Conservation (phyloP, 768 basidiomycete species). For the Collybia nuda region DNA sequence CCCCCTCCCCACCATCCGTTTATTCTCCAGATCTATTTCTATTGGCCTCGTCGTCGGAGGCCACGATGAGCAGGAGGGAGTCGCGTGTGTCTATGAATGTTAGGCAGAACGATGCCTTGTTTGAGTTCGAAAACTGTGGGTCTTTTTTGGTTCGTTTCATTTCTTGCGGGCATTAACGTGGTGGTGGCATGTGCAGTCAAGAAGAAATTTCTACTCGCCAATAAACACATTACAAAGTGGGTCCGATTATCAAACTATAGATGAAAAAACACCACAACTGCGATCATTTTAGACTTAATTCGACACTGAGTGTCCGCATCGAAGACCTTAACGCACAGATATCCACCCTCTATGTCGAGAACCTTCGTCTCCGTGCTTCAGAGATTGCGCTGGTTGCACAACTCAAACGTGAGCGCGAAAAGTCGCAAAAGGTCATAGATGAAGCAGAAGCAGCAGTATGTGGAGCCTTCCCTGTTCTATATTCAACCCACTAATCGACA, state of each 20-base stretch:
- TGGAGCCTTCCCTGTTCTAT: conserved; percentile 10
- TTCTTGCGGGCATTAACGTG: conserved; percentile 19
- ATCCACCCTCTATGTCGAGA: conserved; percentile 79
- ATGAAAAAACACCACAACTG: background rate
- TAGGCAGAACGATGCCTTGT: conserved; percentile 76
- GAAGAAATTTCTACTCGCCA: conserved; percentile 89
- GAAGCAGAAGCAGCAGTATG: conserved; percentile 76
- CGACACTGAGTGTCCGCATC: conserved; percentile 79
- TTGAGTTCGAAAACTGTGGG: conserved; percentile 86
- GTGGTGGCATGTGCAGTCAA: conserved; percentile 64
- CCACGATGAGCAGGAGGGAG: conserved; percentile 57
- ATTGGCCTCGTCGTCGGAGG: conserved; percentile 24
- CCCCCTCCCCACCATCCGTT: conserved; percentile 5
- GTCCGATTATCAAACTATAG: conserved; percentile 16
- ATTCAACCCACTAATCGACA: conserved; percentile 6
- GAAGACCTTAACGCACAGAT: conserved; percentile 85
- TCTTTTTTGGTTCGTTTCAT: conserved; percentile 17
- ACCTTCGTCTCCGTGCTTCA: conserved; percentile 76
- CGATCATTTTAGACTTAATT: conserved; percentile 64
- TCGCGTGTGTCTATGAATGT: conserved; percentile 62
- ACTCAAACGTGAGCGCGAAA: conserved; percentile 80
- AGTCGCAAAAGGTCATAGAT: conserved; percentile 65
- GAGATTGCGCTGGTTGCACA: conserved; percentile 76
- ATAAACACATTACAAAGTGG: conserved; percentile 90
- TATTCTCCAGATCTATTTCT: conserved; percentile 11